Base-by-base conservation (phyloP, 148 eudicot species). In the Chenopodium quinoa region DNA sequence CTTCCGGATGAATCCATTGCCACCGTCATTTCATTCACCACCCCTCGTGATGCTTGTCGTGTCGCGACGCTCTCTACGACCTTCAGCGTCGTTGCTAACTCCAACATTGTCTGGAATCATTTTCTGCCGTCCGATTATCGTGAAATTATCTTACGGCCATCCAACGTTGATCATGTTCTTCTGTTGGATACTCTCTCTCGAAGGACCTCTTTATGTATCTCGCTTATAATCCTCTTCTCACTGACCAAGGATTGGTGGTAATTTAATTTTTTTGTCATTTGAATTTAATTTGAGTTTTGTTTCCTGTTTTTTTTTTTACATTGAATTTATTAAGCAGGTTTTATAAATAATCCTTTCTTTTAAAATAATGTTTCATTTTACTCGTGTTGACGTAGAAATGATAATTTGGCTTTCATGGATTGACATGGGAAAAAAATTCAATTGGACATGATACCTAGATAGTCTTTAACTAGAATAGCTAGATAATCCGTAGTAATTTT, bases 191-290 rank as follows among this genome's bases (percentile, higher is more conserved):
- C 78, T 19, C 56, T 62, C 1, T 74, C 89, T 9, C 85, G 75
- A 91, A 87, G 82, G 82, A 90, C 1, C 82, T 90, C 3, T 93
- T 84, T 52, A 79, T 86, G 32, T 80, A 79, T 65, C 90, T 93
- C 1, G 89, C 71, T 46, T 75, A 83, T 37, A 72, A 73, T 32
- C 89, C 90, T 54, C 78, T 91, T 6, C 78, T 91, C 79, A 80
- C 91, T 73, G 90, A 93, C 62, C 82, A 67, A 1, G 89, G 89
- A 29, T 78, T 83, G 7, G 83, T 84, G 97, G 97, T 93, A 65
- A 56, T 56, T 17, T 56, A 3, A 16, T 54, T 54, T 54, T 48
- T 11, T 48, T 1, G 13, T 9, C 13, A 48, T 11, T 48, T 48
- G 44, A 40, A 40, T 5, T 40, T 40, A 40, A 40, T 40, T 40